Evolutionary conservation across 2,329 filamentous ascomycete genomes (phyloP), one percentile per base, ranked within the genome.

Genomic region (Fusarium miscanthi): DNA sequence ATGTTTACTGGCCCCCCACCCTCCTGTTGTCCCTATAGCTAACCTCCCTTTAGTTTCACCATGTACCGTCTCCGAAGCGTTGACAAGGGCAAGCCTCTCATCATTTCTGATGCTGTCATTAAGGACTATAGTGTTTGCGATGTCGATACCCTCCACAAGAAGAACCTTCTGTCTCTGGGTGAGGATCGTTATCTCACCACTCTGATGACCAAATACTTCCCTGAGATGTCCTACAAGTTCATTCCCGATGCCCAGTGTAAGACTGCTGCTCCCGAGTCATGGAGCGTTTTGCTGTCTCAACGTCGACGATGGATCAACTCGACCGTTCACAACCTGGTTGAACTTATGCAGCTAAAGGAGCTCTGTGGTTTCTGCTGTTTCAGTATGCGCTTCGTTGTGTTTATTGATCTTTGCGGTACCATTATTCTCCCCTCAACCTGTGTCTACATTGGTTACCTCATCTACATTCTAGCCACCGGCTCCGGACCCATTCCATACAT

Each of bases 281-380:
- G 95, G 94, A 93, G 91, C 78, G 94, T 99, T 77, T 85, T 99
- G 76, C 87, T 99, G 37, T 99, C 96, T n/a, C 96, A 99, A 81
- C 92, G 96, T 87, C 94, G 96, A 86, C 93, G 96, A 81, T 99
- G 96, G 96, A 99, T 99, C 82, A 99, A 99, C 85, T 98, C 96
- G 3, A 99, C 96, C 14, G 92, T 99, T 69, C 96, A 99, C 87
- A 99, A 99, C 81, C 83, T 99, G 79, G 93, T 92, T 31, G 96
- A 99, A 82, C 86, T 99, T 79, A 92, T 97, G 80, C 92, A 92
- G 77, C 88, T 99, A 51, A 92, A 95, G 81, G 94, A 99, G 78
- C 92, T 99, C 82, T 99, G 96, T 80, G 96, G 96, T 75, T 99
- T 99, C 90, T 99, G 96, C 85, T 97, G 93, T 84, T 98, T 98